Percentiles rank a stretch among this genome's conserved stretches.
phyloP scores from a whole-genome alignment of 164 flowering plant genomes.

The Aristolochia contorta region DNA sequence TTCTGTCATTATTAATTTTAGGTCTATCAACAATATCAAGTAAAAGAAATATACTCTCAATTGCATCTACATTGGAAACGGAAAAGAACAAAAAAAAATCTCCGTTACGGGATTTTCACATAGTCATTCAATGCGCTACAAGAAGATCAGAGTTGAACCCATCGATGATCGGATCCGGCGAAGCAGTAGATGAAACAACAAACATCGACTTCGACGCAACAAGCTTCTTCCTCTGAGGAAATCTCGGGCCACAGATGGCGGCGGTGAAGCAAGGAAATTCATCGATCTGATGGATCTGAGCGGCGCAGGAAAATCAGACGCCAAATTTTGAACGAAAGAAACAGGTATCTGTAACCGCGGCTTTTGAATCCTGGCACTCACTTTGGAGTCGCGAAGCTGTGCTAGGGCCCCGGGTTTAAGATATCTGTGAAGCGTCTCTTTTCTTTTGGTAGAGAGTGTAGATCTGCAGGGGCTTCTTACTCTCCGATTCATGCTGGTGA shows the following conservation, averaged over 20 bases:
- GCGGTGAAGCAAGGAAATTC: slow-evolving; percentile 20
- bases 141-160: slow-evolving; percentile 17
- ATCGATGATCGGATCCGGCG: slow-evolving; percentile 18
- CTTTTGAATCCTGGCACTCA: slow-evolving; percentile 20
- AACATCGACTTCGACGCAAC: slow-evolving; percentile 24
- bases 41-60: background rate
- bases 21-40: background rate
- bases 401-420: slow-evolving; percentile 36
- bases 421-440: slow-evolving; percentile 16
- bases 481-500: slow-evolving; percentile 14
- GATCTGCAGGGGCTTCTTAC: slow-evolving; percentile 9
- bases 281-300: slow-evolving; percentile 14
- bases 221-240: slow-evolving; percentile 35
- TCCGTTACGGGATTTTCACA: background rate
- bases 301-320: background rate
- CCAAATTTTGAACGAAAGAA: slow-evolving; percentile 5
- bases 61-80: background rate
- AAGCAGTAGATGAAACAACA: slow-evolving; percentile 11
- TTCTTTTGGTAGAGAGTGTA: slow-evolving; percentile 8
- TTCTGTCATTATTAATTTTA: background rate
- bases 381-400: slow-evolving; percentile 26
- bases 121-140: slow-evolving; percentile 21
- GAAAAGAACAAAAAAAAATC: background rate
- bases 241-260: slow-evolving; percentile 18
- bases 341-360: slow-evolving; percentile 8